phyloP scores from a whole-genome alignment of 1,284 basidiomycete species.

The Pseudozyma sp. region DNA sequence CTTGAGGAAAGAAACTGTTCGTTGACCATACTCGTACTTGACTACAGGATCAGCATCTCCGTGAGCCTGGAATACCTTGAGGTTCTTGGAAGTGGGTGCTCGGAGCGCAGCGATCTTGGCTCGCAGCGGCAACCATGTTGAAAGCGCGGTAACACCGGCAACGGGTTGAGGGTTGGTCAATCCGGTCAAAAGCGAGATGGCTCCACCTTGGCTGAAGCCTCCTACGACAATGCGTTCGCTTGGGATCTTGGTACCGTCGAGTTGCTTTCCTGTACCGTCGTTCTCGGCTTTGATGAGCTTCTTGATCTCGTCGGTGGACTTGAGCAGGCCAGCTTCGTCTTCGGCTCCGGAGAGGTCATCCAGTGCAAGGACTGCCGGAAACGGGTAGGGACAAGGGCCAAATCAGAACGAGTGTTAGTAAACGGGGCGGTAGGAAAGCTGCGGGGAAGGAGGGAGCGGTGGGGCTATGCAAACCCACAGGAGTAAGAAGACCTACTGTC shows the following conservation, averaged over 20 bases:
- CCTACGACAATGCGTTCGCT: slow-evolving; percentile 63
- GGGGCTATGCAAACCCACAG: slow-evolving; percentile 31
- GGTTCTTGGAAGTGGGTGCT: slow-evolving; percentile 29
- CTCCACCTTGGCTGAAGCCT: slow-evolving; percentile 65
- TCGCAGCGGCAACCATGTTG: slow-evolving; percentile 66
- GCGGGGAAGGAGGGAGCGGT: background rate
- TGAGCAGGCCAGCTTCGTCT: slow-evolving; percentile 64
- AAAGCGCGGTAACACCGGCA: slow-evolving; percentile 63
- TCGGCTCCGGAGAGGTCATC: slow-evolving; percentile 61
- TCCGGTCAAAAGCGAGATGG: slow-evolving; percentile 60
- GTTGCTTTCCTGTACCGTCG: slow-evolving; percentile 53
- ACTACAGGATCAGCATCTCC: slow-evolving; percentile 65
- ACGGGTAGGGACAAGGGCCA: background rate
- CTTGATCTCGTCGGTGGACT: slow-evolving; percentile 56
- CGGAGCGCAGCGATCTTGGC: slow-evolving; percentile 55
- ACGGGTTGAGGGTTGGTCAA: slow-evolving; percentile 50
- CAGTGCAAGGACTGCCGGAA: slow-evolving; percentile 37
- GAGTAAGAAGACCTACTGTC: slow-evolving; percentile 63
- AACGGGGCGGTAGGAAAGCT: background rate
- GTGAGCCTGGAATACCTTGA: slow-evolving; percentile 65
- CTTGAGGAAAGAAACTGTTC: slow-evolving; percentile 53
- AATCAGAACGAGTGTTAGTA: background rate
- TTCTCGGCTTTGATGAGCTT: slow-evolving; percentile 62
- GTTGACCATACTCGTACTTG: slow-evolving; percentile 55
- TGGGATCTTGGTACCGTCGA: slow-evolving; percentile 56